Evolutionary conservation across 768 basidiomycete genomes (phyloP).

Genomic region (Pholiota microspora): DNA sequence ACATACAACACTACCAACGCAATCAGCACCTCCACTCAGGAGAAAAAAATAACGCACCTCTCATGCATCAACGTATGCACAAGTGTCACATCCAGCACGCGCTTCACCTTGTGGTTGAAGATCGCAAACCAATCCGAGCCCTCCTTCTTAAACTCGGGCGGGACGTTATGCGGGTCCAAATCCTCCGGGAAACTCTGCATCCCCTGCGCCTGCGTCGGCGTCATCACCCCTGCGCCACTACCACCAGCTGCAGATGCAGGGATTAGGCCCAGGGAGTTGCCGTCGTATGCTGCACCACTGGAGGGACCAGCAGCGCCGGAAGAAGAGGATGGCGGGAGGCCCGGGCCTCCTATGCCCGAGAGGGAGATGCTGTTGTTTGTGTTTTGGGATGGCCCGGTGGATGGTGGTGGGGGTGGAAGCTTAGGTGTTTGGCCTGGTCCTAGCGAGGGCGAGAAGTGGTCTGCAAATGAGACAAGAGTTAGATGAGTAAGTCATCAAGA

Average conservation of each 20-base stretch:
- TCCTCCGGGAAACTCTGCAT: conserved; percentile 54
- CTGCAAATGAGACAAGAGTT: no score
- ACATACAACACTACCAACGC: conserved; percentile 52
- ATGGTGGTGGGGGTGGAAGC: conserved; percentile 32
- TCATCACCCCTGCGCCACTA: not conserved
- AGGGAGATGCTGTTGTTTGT: conserved; percentile 28
- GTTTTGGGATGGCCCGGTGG: conserved; percentile 20
- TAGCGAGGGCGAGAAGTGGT: conserved; percentile 37
- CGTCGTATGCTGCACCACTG: conserved; percentile 12
- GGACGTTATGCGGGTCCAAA: conserved; percentile 33
- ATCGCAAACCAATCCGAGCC: conserved; percentile 88
- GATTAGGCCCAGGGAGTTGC: conserved; percentile 20
- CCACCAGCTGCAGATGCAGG: conserved; percentile 1
- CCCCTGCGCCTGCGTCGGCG: conserved; percentile 3
- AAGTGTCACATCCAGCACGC: conserved; percentile 73
- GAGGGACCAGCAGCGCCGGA: not conserved
- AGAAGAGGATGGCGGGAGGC: conserved; percentile 17
- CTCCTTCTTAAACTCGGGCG: conserved; percentile 64
- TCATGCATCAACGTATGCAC: conserved; percentile 90
- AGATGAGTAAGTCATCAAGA: no score
- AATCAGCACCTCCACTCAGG: not conserved
- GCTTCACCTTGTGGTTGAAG: conserved; percentile 80
- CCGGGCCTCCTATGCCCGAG: conserved; percentile 22
- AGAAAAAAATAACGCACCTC: conserved; percentile 48
- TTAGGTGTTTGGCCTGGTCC: conserved; percentile 37